These are phyloP conservation scores for Lyophyllum atratum DNA, from an alignment of 768 basidiomycete species.

Conservation along the genomic window DNA sequence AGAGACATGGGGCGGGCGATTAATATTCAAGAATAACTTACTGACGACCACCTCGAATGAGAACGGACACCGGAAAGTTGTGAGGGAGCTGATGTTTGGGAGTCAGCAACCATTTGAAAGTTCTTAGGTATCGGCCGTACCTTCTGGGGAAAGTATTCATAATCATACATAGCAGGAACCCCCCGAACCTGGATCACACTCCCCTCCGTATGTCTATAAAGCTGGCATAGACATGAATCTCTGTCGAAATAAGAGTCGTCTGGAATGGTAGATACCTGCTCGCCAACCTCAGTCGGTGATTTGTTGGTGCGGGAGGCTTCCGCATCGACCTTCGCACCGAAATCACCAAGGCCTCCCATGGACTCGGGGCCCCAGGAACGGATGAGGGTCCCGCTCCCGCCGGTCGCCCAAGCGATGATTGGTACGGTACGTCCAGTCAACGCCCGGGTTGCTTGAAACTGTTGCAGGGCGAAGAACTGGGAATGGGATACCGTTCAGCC, in stretches of 20 bases:
- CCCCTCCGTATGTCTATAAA: slow-evolving; percentile 18
- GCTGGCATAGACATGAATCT: slow-evolving; percentile 4
- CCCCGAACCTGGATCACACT: slow-evolving; percentile 19
- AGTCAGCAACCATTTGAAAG: neutral
- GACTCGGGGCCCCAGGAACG: slow-evolving; percentile 20
- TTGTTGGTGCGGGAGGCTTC: slow-evolving; percentile 13
- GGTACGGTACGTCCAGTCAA: slow-evolving; percentile 17
- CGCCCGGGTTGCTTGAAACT: slow-evolving; percentile 12
- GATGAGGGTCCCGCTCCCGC: slow-evolving; percentile 6
- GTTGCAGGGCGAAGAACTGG: slow-evolving; percentile 12
- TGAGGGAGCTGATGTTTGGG: neutral
- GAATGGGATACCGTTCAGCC: neutral
- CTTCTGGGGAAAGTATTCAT: slow-evolving; percentile 21
- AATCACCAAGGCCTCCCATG: slow-evolving; percentile 20
- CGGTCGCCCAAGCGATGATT: slow-evolving; percentile 14
- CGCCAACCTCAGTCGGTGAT: slow-evolving; percentile 12
- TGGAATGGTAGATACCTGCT: slow-evolving; percentile 9
- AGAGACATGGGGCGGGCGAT: neutral
- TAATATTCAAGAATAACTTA: neutral
- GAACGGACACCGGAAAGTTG: neutral
- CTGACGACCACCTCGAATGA: slow-evolving; percentile 1
- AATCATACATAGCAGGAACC: slow-evolving; percentile 23
- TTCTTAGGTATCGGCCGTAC: neutral
- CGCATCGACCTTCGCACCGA: slow-evolving; percentile 13
- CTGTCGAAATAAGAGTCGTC: neutral